Evolutionary conservation across 1,139 yeast species (phyloP).

Genomic region (Candida frijolesensis): DNA sequence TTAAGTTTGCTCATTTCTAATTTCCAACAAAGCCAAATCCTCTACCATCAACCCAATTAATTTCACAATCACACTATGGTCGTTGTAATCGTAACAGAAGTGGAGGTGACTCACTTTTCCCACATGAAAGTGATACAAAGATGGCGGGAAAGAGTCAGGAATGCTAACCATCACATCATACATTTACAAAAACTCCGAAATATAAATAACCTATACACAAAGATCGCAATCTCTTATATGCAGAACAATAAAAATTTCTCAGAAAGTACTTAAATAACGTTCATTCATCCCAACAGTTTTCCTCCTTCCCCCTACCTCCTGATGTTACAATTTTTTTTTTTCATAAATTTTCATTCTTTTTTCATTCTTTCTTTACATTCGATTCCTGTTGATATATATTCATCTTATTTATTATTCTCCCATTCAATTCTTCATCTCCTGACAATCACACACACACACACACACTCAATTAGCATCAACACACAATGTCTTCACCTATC

Average conservation of each 20-base stretch:
- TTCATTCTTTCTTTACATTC: conserved; percentile 1
- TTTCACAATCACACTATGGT: too few relatives aligned
- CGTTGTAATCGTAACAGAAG: too few relatives aligned
- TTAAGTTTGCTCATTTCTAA: not conserved
- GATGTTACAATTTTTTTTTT: conserved; percentile 7
- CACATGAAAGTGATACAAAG: not conserved
- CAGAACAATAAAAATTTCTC: conserved; percentile 4
- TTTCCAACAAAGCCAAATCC: not conserved
- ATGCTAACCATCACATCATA: not conserved
- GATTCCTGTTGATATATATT: not conserved
- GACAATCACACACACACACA: not conserved
- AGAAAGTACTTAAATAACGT: conserved; percentile 1
- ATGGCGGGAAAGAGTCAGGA: not conserved
- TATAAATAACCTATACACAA: not conserved
- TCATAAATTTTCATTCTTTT: conserved; percentile 9
- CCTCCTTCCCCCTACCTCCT: not conserved
- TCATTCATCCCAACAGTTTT: not conserved
- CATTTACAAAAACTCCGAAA: conserved; percentile 1
- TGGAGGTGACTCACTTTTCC: not conserved
- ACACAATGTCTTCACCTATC: conserved; percentile 10
- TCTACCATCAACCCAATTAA: not conserved
- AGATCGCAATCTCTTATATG: not conserved
- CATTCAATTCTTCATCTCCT: not conserved
- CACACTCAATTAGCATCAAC: not conserved
- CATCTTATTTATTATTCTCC: not conserved